Evolutionary conservation across 192 early-diverging fungal genomes (phyloP).

Genomic region (Coemansia sp.): DNA sequence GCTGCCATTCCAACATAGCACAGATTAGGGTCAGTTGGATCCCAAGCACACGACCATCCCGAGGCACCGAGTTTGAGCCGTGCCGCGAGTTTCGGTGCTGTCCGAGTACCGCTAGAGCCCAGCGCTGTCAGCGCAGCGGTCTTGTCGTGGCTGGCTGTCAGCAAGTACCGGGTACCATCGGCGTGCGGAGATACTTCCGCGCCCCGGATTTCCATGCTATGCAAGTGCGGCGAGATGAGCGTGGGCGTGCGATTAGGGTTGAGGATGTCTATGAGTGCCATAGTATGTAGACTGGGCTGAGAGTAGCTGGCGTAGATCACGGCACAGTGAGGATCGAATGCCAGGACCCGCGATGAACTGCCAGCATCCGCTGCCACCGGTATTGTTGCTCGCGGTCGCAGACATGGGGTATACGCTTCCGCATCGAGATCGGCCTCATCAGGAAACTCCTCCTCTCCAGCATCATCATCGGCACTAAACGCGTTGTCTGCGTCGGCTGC

Average conservation of each 20-base stretch:
- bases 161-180: constrained; percentile 23
- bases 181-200: constrained; percentile 33
- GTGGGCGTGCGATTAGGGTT: background rate
- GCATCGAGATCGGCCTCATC: background rate
- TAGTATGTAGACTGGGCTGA: constrained; percentile 12
- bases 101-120: background rate
- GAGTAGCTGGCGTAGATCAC: constrained; percentile 32
- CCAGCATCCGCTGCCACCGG: constrained; percentile 5
- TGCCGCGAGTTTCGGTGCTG: constrained; percentile 15
- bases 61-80: constrained; percentile 13
- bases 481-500: too few species aligned
- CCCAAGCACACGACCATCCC: constrained; percentile 51
- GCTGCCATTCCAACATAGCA: constrained; percentile 25
- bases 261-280: constrained; percentile 28
- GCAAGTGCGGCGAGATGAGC: constrained; percentile 26
- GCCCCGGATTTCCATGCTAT: constrained; percentile 29
- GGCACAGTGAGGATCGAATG: constrained; percentile 20
- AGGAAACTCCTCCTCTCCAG: background rate
- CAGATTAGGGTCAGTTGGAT: constrained; percentile 5
- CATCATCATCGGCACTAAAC: background rate
- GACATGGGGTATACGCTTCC: background rate
- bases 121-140: constrained; percentile 29
- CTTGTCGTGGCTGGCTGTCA: constrained; percentile 49
- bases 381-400: constrained; percentile 23
- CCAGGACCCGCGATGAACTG: constrained; percentile 24